Percentiles rank a stretch among this genome's conserved stretches.
phyloP scores from a whole-genome alignment of 768 basidiomycete genomes.

The Porpolomopsis calyptriformis region DNA sequence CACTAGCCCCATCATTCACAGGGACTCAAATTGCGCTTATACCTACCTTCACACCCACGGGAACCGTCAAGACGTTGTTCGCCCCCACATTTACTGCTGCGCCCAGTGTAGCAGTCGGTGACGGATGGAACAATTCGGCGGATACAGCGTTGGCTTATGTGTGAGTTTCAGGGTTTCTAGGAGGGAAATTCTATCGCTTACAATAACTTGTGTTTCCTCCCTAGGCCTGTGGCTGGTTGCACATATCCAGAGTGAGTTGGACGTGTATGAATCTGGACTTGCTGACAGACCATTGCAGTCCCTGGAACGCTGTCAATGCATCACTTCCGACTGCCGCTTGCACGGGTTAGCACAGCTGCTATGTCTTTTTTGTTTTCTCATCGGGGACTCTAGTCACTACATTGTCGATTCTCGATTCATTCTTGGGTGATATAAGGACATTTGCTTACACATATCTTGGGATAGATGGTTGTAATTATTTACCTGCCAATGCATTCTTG shows the following conservation, averaged over 20 bases:
- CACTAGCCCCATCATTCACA: conserved; percentile 41
- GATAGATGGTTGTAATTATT: too few relatives aligned
- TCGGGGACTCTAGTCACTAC: too few relatives aligned
- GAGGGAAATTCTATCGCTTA: conserved; percentile 1
- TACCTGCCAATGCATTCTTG: too few relatives aligned
- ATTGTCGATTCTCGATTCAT: too few relatives aligned
- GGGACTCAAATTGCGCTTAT: conserved; percentile 42
- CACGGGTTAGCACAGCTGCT: conserved; percentile 17
- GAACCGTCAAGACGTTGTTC: conserved; percentile 48
- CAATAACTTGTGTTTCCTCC: conserved; percentile 6
- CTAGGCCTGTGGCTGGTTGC: conserved; percentile 48
- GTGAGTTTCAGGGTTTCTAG: conserved; percentile 19
- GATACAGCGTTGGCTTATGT: conserved; percentile 54
- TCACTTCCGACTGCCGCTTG: conserved; percentile 39
- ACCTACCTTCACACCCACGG: conserved; percentile 67
- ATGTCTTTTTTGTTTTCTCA: too few relatives aligned
- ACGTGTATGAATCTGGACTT: conserved; percentile 1
- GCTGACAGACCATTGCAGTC: conserved; percentile 19
- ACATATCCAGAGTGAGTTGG: conserved; percentile 43
- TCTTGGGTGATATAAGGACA: too few relatives aligned
- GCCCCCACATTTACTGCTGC: conserved; percentile 54
- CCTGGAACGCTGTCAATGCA: conserved; percentile 49
- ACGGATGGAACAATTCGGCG: conserved; percentile 64
- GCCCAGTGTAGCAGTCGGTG: conserved; percentile 44
- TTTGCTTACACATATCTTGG: too few relatives aligned